Conservation (phyloP, 306 rosid genomes). For the Nissolia schottii region DNA sequence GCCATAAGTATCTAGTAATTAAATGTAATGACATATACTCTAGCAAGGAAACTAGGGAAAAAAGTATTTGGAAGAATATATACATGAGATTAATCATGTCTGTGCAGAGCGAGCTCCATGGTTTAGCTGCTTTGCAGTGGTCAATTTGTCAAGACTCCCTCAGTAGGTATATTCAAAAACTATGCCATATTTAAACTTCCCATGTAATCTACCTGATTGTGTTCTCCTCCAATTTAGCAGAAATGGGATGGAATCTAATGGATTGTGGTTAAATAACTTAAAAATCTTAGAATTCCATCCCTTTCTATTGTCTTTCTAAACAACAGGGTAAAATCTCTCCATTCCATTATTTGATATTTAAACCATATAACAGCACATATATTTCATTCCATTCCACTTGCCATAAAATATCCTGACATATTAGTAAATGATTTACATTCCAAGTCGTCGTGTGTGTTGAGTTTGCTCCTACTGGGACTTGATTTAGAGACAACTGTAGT, state of each 20-base stretch:
- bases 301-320: too few relatives aligned
- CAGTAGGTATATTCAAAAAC: slow-evolving; percentile 47
- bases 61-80: slow-evolving; percentile 24
- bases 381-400: too few relatives aligned
- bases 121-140: slow-evolving; percentile 95
- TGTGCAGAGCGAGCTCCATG: slow-evolving; percentile 86
- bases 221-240: too few relatives aligned
- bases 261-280: too few relatives aligned
- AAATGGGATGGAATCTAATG: too few relatives aligned
- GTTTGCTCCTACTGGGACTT: background rate
- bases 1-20: background rate
- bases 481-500: background rate
- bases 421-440: background rate
- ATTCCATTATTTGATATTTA: too few relatives aligned
- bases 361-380: too few relatives aligned
- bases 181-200: slow-evolving; percentile 10
- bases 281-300: too few relatives aligned
- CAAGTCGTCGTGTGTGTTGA: background rate
- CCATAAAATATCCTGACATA: too few relatives aligned
- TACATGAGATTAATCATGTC: slow-evolving; percentile 32
- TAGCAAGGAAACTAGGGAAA: slow-evolving; percentile 22
- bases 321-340: too few relatives aligned
- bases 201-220: background rate
- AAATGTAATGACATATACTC: slow-evolving; percentile 23
- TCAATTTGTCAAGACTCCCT: slow-evolving; percentile 90